Conservation (phyloP, 345 rosid genomes). For the Gossypioides kirkii region DNA sequence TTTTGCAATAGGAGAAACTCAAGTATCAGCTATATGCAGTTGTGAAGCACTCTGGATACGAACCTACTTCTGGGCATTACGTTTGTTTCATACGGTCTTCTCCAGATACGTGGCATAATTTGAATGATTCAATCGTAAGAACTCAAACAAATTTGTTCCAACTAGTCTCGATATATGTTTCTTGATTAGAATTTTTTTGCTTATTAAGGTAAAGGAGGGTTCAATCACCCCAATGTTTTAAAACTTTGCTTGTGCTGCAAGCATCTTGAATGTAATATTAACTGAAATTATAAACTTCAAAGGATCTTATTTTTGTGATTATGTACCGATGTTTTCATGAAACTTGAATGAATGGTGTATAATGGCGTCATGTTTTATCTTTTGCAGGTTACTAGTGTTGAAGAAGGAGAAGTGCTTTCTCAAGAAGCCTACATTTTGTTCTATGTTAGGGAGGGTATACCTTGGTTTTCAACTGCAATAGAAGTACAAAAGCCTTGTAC, state of each 20-base stretch:
- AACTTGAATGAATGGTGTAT: neutral
- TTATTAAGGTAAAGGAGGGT: neutral
- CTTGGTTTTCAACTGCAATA: slow-evolving; percentile 62
- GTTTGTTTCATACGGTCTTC: slow-evolving; percentile 11
- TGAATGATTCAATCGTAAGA: slow-evolving; percentile 20
- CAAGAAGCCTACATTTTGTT: slow-evolving; percentile 75
- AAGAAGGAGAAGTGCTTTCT: slow-evolving; percentile 56
- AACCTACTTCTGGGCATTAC: slow-evolving; percentile 18
- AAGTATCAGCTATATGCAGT: slow-evolving; percentile 19
- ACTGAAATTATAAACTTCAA: too few relatives aligned
- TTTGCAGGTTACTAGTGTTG: slow-evolving; percentile 51
- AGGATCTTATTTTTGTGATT: neutral
- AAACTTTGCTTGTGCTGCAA: neutral
- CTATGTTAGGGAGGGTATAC: slow-evolving; percentile 62
- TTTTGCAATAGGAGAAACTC: slow-evolving; percentile 10
- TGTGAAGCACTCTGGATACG: slow-evolving; percentile 17
- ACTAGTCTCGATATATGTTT: neutral
- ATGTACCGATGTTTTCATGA: neutral
- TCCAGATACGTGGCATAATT: slow-evolving; percentile 13
- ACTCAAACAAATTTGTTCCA: neutral
- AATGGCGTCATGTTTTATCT: neutral
- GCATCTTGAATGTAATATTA: neutral
- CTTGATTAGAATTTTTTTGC: neutral
- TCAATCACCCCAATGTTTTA: neutral
- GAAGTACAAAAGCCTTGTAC: slow-evolving; percentile 29